Conservation (phyloP, 345 rosid genomes). For the Corymbia maculata region DNA sequence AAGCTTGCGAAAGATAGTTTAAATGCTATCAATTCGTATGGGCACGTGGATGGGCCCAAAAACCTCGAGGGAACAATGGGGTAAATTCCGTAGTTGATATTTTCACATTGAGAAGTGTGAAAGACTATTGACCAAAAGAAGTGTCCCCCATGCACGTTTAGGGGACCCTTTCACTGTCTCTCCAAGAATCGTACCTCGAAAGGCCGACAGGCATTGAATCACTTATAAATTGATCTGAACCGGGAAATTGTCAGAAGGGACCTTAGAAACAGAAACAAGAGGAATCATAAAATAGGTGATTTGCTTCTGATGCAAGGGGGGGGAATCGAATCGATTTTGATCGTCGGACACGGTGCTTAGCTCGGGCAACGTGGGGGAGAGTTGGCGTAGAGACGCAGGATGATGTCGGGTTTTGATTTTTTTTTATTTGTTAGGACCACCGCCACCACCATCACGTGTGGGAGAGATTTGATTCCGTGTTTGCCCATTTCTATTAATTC, state of each 20-base stretch:
- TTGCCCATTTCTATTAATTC: neutral
- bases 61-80: neutral
- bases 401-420: neutral
- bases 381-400: neutral
- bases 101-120: neutral
- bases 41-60: neutral
- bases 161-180: accelerated
- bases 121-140: neutral
- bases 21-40: neutral
- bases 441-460: neutral
- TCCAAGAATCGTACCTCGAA: neutral
- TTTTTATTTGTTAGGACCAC: neutral
- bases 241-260: neutral
- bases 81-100: neutral
- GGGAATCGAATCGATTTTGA: neutral
- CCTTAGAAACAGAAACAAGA: neutral
- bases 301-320: neutral
- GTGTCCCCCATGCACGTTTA: neutral
- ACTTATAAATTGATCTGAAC: neutral
- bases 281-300: neutral
- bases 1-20: neutral
- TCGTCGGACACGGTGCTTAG: neutral
- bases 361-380: neutral
- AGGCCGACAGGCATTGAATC: neutral
- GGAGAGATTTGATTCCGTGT: neutral